Conservation (phyloP, 2,329 filamentous ascomycete species). For the Fusarium papillatum region DNA sequence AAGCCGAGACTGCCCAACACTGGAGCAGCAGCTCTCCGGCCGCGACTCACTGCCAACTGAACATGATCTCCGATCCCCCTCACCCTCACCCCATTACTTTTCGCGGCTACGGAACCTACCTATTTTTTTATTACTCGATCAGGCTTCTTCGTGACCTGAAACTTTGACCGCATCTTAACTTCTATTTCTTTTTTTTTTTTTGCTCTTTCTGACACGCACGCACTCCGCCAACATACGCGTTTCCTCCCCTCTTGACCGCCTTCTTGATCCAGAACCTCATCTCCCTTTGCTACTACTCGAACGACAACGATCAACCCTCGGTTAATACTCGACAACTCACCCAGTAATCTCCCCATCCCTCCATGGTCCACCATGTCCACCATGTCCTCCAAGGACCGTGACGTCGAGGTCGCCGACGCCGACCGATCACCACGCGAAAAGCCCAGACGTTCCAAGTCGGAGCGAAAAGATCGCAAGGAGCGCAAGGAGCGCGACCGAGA, state of each 20-base stretch:
- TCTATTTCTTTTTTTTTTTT: background rate
- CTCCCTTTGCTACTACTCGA: constrained; percentile 13
- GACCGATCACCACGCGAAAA: constrained; percentile 57
- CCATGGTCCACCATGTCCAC: constrained; percentile 51
- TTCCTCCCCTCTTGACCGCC: constrained; percentile 25
- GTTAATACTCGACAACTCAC: constrained; percentile 10
- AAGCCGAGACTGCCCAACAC: constrained; percentile 31
- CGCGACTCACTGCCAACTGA: constrained; percentile 17
- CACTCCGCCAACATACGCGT: constrained; percentile 9
- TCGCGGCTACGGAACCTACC: constrained; percentile 20
- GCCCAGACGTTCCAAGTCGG: constrained; percentile 54
- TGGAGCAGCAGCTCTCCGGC: constrained; percentile 17
- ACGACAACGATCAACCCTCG: constrained; percentile 11
- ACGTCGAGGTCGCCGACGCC: constrained; percentile 51
- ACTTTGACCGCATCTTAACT: constrained; percentile 3
- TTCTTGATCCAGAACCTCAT: constrained; percentile 19
- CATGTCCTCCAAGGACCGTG: constrained; percentile 59
- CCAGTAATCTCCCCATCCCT: constrained; percentile 15
- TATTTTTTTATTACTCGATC: constrained; percentile 5
- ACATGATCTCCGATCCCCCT: constrained; percentile 14
- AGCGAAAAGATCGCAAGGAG: constrained; percentile 53
- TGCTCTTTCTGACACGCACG: constrained; percentile 7
- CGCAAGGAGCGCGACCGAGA: constrained; percentile 48
- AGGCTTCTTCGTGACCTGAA: constrained; percentile 16
- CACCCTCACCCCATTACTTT: constrained; percentile 30